phyloP scores from a whole-genome alignment of 2,329 filamentous ascomycete species.

The Aspergillus ochraceus region DNA sequence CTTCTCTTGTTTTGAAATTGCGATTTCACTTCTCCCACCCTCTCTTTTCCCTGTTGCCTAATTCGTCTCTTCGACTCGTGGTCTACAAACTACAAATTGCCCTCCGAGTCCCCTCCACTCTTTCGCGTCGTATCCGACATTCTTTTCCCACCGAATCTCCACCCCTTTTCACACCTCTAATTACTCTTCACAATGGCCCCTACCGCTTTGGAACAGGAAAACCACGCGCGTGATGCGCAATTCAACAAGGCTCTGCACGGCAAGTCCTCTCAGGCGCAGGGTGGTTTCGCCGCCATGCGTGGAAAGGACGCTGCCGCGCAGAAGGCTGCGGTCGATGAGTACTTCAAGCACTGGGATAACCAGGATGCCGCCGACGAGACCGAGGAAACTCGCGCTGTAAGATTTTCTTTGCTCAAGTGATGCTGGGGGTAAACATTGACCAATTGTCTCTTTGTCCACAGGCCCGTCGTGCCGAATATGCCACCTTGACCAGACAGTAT shows the following conservation, averaged over 20 bases:
- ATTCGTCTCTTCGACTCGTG: neutral
- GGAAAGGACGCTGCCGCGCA: conserved; percentile 78
- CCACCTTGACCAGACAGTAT: conserved; percentile 87
- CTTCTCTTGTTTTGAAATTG: neutral
- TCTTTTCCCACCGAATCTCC: conserved; percentile 8
- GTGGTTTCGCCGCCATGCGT: conserved; percentile 80
- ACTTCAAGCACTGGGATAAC: conserved; percentile 97
- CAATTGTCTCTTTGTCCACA: conserved; percentile 34
- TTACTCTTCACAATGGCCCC: conserved; percentile 50
- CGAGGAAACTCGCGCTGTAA: conserved; percentile 73
- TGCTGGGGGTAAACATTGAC: neutral
- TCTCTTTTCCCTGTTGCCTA: neutral
- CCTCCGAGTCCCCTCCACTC: neutral
- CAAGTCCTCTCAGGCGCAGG: conserved; percentile 66
- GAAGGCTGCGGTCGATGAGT: conserved; percentile 80
- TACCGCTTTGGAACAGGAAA: conserved; percentile 71
- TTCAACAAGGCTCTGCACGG: conserved; percentile 90
- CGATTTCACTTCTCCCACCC: neutral
- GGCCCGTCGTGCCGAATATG: conserved; percentile 84
- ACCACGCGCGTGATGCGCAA: conserved; percentile 80
- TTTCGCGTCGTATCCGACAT: neutral
- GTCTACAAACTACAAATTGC: neutral
- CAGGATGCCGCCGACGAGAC: conserved; percentile 79
- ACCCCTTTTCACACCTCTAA: conserved; percentile 16
- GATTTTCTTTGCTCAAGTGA: conserved; percentile 19